These are phyloP conservation scores for Fusarium sp. DNA, from an alignment of 2,329 filamentous ascomycete genomes.

Conservation along the genomic window DNA sequence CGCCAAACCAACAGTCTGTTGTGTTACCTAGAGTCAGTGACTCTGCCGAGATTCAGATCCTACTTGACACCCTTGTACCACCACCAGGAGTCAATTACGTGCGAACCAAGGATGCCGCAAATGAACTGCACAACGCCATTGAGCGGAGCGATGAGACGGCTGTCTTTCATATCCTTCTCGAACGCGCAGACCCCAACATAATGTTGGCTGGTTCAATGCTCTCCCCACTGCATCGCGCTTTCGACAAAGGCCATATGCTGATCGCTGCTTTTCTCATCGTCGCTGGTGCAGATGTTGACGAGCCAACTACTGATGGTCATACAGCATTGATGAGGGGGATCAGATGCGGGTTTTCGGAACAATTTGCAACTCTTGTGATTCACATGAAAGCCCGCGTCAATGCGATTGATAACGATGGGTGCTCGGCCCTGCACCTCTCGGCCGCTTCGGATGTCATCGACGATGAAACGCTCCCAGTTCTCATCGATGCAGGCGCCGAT, in stretches of 20 bases:
- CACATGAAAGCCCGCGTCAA: constrained; percentile 38
- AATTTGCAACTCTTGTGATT: constrained; percentile 40
- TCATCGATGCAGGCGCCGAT: constrained; percentile 38
- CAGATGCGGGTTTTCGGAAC: constrained; percentile 42
- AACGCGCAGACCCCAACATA: constrained; percentile 41
- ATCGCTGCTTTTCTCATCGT: constrained; percentile 43
- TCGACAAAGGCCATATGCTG: constrained; percentile 39
- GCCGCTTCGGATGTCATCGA: constrained; percentile 41
- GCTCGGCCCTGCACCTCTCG: constrained; percentile 41
- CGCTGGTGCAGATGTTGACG: constrained; percentile 41
- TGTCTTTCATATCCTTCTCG: constrained; percentile 39
- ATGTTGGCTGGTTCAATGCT: constrained; percentile 40
- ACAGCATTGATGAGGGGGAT: constrained; percentile 42
- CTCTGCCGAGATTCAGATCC: constrained; percentile 41
- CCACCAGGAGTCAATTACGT: constrained; percentile 34
- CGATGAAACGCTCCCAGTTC: constrained; percentile 38
- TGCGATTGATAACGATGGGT: constrained; percentile 39
- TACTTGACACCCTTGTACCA: constrained; percentile 41
- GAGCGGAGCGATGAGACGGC: constrained; percentile 37
- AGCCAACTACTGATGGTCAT: constrained; percentile 40
- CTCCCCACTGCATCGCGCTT: constrained; percentile 41
- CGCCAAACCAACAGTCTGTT: constrained; percentile 34
- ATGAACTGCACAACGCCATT: constrained; percentile 39
- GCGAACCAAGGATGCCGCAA: constrained; percentile 32
- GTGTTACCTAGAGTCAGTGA: constrained; percentile 42